Evolutionary conservation across 495 filamentous ascomycete species (phyloP).

Genomic region (Lasiosphaeria hispida): DNA sequence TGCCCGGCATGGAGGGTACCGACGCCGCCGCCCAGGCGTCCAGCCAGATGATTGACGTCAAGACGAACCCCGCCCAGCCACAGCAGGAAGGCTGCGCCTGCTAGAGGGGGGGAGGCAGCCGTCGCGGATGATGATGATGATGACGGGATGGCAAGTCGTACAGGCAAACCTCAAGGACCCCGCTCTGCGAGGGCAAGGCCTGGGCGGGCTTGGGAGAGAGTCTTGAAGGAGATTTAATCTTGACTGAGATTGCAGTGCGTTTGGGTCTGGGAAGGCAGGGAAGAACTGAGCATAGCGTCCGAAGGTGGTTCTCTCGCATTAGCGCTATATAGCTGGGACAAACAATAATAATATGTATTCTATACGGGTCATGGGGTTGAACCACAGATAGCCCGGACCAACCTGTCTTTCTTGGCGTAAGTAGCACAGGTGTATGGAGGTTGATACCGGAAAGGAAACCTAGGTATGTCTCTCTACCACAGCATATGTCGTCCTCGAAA

Average conservation of each 20-base stretch:
- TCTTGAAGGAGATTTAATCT: neutral
- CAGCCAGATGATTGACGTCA: constrained; percentile 90
- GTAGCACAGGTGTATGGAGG: no score
- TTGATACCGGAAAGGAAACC: no score
- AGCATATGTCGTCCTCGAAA: no score
- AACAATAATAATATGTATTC: constrained; percentile 14
- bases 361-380: neutral
- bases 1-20: constrained; percentile 94
- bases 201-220: neutral
- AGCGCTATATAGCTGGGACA: constrained; percentile 20
- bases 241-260: constrained; percentile 6
- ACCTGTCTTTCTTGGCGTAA: no score
- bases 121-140: constrained; percentile 3
- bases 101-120: constrained; percentile 38
- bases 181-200: no score
- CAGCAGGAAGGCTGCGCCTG: constrained; percentile 82
- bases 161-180: neutral
- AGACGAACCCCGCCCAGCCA: constrained; percentile 70
- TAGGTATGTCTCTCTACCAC: no score
- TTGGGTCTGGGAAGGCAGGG: neutral
- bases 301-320: constrained; percentile 12
- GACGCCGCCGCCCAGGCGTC: constrained; percentile 60
- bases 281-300: constrained; percentile 19
- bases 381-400: neutral
- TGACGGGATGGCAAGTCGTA: neutral